Evolutionary conservation across 2,329 filamentous ascomycete genomes (phyloP), one percentile per base, ranked within the genome.

Genomic region (Macrophomina pseudophaseolina): DNA sequence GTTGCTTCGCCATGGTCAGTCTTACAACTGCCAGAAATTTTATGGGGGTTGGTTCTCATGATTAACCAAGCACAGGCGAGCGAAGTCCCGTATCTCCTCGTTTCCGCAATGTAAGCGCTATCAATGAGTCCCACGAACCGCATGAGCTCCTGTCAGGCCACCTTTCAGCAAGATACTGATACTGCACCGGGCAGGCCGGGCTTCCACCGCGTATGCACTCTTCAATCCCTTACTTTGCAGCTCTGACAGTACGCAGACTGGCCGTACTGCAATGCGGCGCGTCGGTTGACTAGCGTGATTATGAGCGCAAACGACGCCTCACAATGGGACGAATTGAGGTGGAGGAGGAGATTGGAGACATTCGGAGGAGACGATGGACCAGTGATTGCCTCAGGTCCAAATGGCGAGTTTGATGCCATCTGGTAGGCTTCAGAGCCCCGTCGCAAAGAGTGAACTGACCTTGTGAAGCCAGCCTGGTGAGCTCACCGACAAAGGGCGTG

Each of bases 241-340:
- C n/a, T n/a, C 58, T 66, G 32, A 66, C 68, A 65, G 42, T 59
- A 51, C 64, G 52, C 70, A 84, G 85, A 88, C 79, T 99, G 95
- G 95, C 93, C 95, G 1, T 98, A 97, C 80, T 99, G 95, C 81
- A 86, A 87, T 70, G 87, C 90, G 65, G 91, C 91, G 28, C 86
- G 88, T 67, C 89, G 90, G 70, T 85, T 98, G 75, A 87, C 84
- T 32, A 86, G 86, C 67, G 84, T 87, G 68, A 84, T 89, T 30
- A 81, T 87, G 69, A 81, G 81, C 46, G 85, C 80, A 53, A 83
- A 84, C 66, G 84, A 84, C 73, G 78, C 80, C 68, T 82, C 78
- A 42, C 75, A 80, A 63, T 90, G 86, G 87, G 84, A 88, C 71
- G 80, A 80, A 1, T 81, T 90, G 68, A 82, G 85, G 71, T 90